Conservation (phyloP, 257 asterid species). For the Datura wrightii region DNA sequence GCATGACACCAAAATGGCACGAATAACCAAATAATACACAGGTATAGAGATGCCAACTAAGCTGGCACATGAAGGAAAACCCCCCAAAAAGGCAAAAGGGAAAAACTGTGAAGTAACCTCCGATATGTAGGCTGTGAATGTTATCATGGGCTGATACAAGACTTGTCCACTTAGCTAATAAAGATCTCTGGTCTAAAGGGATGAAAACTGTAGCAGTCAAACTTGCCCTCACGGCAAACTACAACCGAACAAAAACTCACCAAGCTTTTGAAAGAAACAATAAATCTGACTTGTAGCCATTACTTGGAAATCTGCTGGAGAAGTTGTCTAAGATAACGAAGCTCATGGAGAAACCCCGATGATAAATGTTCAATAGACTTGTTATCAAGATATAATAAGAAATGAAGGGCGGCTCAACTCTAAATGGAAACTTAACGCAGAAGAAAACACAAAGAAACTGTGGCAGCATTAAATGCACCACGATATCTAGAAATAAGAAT, state of each 20-base stretch:
- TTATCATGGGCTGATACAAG: neutral
- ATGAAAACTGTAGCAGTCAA: neutral
- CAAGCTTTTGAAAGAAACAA: slow-evolving; percentile 14
- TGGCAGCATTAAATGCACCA: neutral
- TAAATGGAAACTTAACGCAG: neutral
- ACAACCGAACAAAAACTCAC: neutral
- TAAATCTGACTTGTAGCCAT: neutral
- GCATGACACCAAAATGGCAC: slow-evolving; percentile 1
- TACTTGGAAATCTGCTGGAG: slow-evolving; percentile 8
- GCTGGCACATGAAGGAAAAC: neutral
- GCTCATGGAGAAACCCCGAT: slow-evolving; percentile 12
- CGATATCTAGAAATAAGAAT: neutral
- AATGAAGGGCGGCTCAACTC: neutral
- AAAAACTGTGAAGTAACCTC: neutral
- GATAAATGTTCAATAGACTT: neutral
- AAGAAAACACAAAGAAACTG: neutral
- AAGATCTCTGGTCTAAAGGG: neutral
- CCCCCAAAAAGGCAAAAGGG: neutral
- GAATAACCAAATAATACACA: slow-evolving; percentile 21
- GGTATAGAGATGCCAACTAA: neutral
- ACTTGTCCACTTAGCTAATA: neutral
- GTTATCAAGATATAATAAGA: neutral
- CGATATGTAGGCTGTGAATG: neutral
- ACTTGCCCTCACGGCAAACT: neutral
- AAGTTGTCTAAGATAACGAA: neutral